A percentile compares a stretch with the other conserved stretches of the same genome.
Conservation (phyloP, 2,329 filamentous ascomycete species). For the Gliomastix tumulicola region DNA sequence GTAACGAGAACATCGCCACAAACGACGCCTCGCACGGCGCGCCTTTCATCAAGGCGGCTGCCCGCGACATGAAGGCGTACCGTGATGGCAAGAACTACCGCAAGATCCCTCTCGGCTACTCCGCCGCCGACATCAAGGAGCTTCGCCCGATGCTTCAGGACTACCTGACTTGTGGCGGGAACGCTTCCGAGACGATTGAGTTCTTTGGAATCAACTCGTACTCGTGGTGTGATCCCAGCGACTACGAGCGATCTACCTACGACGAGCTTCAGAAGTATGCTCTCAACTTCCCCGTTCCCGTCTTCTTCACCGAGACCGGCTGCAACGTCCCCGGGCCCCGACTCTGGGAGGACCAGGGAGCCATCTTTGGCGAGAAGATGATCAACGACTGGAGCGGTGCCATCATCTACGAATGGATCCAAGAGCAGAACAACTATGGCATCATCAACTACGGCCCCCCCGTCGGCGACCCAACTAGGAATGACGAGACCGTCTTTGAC, state of each 20-base stretch:
- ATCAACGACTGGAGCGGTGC: conserved; percentile 62
- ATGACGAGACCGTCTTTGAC: conserved; percentile 50
- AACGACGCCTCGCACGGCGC: conserved; percentile 55
- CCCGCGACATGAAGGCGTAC: conserved; percentile 77
- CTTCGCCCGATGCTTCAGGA: conserved; percentile 55
- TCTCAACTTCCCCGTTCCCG: conserved; percentile 68
- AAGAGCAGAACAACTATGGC: conserved; percentile 78
- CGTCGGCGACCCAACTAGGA: conserved; percentile 41
- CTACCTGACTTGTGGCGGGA: conserved; percentile 72
- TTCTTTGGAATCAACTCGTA: conserved; percentile 86
- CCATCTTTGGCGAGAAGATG: conserved; percentile 74
- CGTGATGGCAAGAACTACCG: conserved; percentile 70
- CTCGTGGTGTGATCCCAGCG: conserved; percentile 63
- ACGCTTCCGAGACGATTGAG: conserved; percentile 64
- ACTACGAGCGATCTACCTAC: conserved; percentile 63
- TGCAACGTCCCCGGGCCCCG: conserved; percentile 63
- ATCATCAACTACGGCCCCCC: conserved; percentile 66
- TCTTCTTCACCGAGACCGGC: conserved; percentile 86
- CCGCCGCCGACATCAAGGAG: conserved; percentile 74
- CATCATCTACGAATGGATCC: conserved; percentile 86
- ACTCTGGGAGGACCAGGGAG: conserved; percentile 63
- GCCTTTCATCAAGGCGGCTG: conserved; percentile 77
- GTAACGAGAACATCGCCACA: conserved; percentile 76
- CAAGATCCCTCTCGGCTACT: conserved; percentile 79
- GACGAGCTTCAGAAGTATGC: conserved; percentile 58